Percentiles rank a stretch among this genome's conserved stretches.
Conservation (phyloP, 2,329 filamentous ascomycete genomes). For the Sclerotinia minor region DNA sequence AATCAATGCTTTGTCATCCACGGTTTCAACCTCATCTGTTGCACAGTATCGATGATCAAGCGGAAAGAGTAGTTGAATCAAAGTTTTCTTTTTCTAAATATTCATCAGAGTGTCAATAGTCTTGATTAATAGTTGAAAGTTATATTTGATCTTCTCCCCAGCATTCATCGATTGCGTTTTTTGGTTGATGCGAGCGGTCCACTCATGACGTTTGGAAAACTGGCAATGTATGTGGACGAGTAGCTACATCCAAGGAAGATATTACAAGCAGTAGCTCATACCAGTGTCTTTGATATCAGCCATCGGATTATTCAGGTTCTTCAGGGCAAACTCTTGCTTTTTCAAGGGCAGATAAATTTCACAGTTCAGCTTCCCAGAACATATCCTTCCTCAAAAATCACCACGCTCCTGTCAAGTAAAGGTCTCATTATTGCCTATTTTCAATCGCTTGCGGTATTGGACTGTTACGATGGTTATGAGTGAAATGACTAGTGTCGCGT, state of each 20-base stretch:
- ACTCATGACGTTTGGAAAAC: not conserved
- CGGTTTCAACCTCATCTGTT: conserved; percentile 2
- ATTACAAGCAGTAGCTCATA: not conserved
- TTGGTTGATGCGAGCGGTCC: not conserved
- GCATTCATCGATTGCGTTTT: not conserved
- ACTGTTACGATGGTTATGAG: too few relatives aligned
- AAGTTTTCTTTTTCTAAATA: accelerated
- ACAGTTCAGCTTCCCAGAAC: not conserved
- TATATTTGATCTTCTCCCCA: too few relatives aligned
- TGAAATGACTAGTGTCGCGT: not conserved
- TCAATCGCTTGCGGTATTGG: too few relatives aligned
- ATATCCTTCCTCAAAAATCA: not conserved
- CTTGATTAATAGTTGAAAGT: not conserved
- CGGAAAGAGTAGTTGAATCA: not conserved
- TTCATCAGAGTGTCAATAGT: too few relatives aligned
- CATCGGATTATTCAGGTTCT: too few relatives aligned
- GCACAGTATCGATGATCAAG: not conserved
- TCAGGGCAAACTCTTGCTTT: not conserved
- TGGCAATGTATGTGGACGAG: not conserved
- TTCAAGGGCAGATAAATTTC: not conserved
- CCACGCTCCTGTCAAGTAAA: not conserved
- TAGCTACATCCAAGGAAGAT: not conserved
- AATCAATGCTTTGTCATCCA: conserved; percentile 13
- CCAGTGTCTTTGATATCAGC: accelerated
- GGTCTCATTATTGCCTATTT: not conserved